Base-by-base conservation (phyloP, 805 yeast genomes). In the Saccharomycopsis javanensis region DNA sequence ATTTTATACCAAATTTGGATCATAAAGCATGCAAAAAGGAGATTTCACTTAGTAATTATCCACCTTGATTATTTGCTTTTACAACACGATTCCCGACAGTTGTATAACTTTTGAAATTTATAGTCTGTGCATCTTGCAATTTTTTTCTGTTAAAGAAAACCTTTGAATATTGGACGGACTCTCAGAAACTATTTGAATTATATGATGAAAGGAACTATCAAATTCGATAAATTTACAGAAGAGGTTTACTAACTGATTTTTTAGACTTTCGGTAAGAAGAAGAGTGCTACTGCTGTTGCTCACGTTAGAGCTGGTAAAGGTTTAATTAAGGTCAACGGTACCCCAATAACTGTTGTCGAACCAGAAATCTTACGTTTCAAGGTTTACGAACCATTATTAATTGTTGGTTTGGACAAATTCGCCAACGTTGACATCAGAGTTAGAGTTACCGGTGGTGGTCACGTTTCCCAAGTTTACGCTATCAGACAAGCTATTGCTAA, bases 391-490 rank as follows among this genome's bases (percentile, higher is more conserved):
- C 98, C 99, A 77, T 84, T 94, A 74, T 83, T 95, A 75, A 80
- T 94, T 75, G 98, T 89, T 74, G 99, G 99, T 74, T 84, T 94
- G 75, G 98, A 94, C 85, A 94, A 94, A 81, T 94, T 90, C 81
- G 92, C 96, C 78, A 85, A 85, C 83, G 86, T 94, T 72, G 99
- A 94, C 81, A 89, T 94, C 81, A 92, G 98, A 83, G 95, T 94
- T 75, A 86, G 94, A 79, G 98, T 94, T 75, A 84, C 96, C 75
- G 99, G 99, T 80, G 99, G 99, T 90, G 99, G 99, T 82, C 99
- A 94, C 86, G 97, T 92, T 69, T 92, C 98, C 66, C 99, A 94
- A 84, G 96, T 94, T 68, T 94, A 94, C 83, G 99, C 99, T 70
- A 94, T 94, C 80, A 92, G 99, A 85, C 99, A 94, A 72, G 99